Base-by-base conservation (phyloP, 1,284 basidiomycete genomes). In the Fomitopsis betulina region DNA sequence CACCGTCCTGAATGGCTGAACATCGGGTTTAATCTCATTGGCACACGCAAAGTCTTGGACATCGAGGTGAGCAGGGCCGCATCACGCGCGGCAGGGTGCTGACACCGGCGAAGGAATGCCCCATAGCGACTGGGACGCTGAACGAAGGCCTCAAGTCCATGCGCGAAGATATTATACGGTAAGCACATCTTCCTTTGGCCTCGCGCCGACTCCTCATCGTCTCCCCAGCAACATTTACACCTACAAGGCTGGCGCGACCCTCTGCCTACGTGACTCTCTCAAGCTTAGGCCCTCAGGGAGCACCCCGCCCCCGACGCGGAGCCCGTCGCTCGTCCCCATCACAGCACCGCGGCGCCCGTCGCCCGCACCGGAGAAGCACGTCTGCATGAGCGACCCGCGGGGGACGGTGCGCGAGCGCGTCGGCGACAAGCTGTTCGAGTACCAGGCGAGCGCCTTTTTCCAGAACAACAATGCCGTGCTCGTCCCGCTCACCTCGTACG, bases 381-480 rank as follows among this genome's bases (percentile, higher is more conserved):
- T 93, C 56, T 94, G 92, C 67, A 80, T 97, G 61, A 93, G 93
- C 0, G 83, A 95, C 70, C 93, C 94, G 72, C 89, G 90, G 63
- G 84, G 79, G 4, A 85, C 81, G 3, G 87, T 97, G 4, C 89
- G 93, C 58, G 96, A 98, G 72, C 84, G 84, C 47, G 93, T 98
- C 15, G 93, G 91, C 3, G 75, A 82, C 57, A 87, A 80, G 72
- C 75, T 89, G 52, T 98, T 99, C 73, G 88, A 96, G 67, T 98
- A 96, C 72, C 85, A 84, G 12, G 94, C 92, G 1, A 87, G 89
- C 43, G 88, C 89, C 5, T 98, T 98, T 79, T 98, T 98, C 82
- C 96, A 99, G 72, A 98, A 98, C 80, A 99, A 99, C 79, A 96
- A 96, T 70, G 87, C 90, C 19, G 93, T 98, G 55, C 85, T 99